These are phyloP conservation scores for Ascochyta koolunga DNA, from an alignment of 2,329 filamentous ascomycete genomes.

Conservation along the genomic window DNA sequence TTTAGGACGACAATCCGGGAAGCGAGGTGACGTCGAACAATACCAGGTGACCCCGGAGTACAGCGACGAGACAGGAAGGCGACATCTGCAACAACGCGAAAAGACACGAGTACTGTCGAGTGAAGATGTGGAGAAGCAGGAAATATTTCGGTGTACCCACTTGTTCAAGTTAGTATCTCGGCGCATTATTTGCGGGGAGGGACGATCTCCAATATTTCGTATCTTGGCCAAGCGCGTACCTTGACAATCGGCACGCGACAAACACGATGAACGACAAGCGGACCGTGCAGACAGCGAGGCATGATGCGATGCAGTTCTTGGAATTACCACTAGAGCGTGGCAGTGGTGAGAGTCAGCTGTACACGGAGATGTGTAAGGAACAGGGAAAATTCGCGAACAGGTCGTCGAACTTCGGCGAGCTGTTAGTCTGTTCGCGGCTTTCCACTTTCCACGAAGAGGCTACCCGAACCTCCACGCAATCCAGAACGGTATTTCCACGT, in stretches of 20 bases:
- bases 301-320: background rate
- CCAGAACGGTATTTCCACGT: background rate
- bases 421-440: background rate
- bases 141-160: conserved; percentile 15
- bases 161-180: conserved; percentile 12
- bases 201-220: conserved; percentile 20
- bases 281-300: background rate
- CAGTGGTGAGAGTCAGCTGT: conserved; percentile 17
- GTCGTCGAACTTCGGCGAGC: conserved; percentile 7
- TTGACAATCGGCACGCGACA: conserved; percentile 8
- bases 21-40: conserved; percentile 9
- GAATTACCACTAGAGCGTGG: background rate
- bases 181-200: conserved; percentile 20
- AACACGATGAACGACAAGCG: conserved; percentile 1
- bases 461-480: conserved; percentile 3
- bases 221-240: conserved; percentile 6
- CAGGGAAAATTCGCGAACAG: conserved; percentile 13
- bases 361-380: conserved; percentile 23
- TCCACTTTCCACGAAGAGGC: background rate
- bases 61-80: conserved; percentile 14
- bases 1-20: conserved; percentile 7
- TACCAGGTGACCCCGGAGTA: conserved; percentile 15
- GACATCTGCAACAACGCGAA: conserved; percentile 1
- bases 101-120: background rate
- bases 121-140: conserved; percentile 11